Conservation (phyloP, 495 filamentous ascomycete genomes). For the Penicillium odoratum region DNA sequence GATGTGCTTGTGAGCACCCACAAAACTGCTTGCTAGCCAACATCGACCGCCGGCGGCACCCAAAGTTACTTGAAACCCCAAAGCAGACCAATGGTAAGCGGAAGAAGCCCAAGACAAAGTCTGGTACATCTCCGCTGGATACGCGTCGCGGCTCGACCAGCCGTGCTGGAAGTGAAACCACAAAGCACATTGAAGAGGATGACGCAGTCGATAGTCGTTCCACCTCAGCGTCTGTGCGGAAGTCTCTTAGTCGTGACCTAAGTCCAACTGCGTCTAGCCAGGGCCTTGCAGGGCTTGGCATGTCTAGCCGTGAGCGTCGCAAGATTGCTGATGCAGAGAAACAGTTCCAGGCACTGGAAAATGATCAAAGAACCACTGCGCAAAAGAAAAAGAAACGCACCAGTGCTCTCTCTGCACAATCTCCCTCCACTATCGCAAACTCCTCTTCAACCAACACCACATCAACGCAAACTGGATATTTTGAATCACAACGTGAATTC, state of each 20-base stretch:
- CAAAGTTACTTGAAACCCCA: constrained; percentile 42
- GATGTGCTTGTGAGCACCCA: constrained; percentile 75
- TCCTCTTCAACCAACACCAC: not conserved
- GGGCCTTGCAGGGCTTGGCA: constrained; percentile 52
- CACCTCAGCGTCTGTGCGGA: constrained; percentile 71
- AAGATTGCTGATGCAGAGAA: constrained; percentile 86
- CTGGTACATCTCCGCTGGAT: constrained; percentile 64
- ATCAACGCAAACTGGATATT: constrained; percentile 23
- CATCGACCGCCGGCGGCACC: constrained; percentile 66
- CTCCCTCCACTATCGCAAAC: constrained; percentile 25
- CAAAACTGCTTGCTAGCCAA: constrained; percentile 67
- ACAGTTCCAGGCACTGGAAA: constrained; percentile 61
- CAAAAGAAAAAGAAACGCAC: constrained; percentile 47
- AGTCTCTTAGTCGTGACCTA: constrained; percentile 77
- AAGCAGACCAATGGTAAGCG: constrained; percentile 47
- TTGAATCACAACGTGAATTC: constrained; percentile 12
- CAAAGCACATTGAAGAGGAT: constrained; percentile 49
- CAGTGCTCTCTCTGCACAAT: constrained; percentile 42
- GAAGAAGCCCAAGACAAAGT: constrained; percentile 61
- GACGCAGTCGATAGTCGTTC: constrained; percentile 60
- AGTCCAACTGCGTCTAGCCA: constrained; percentile 53
- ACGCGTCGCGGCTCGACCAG: constrained; percentile 67
- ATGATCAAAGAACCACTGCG: constrained; percentile 44
- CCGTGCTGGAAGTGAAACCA: constrained; percentile 71
- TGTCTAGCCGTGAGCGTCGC: constrained; percentile 82